These are phyloP conservation scores for Naganishia liquefaciens DNA, from an alignment of 1,284 basidiomycete species.

Conservation along the genomic window DNA sequence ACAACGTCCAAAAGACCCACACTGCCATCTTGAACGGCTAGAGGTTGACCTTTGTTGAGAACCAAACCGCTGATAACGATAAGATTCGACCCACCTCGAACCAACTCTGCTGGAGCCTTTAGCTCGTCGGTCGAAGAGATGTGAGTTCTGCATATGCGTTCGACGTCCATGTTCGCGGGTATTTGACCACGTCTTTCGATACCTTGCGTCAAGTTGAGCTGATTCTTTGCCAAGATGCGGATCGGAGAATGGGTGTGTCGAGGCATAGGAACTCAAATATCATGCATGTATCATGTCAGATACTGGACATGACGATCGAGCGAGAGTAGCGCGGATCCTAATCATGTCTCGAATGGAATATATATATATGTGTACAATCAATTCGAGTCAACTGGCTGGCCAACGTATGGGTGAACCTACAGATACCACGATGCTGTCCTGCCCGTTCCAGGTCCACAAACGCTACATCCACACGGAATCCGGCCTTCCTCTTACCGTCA, in stretches of 20 bases:
- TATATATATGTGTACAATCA: neutral
- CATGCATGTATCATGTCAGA: neutral
- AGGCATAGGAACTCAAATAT: too few relatives aligned
- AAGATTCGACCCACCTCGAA: conserved; percentile 40
- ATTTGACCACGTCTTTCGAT: neutral
- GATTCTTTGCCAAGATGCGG: neutral
- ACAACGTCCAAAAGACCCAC: conserved; percentile 78
- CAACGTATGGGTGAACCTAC: too few relatives aligned
- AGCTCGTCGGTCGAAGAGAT: conserved; percentile 48
- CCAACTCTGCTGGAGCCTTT: conserved; percentile 43
- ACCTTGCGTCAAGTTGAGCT: neutral
- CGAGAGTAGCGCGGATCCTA: conserved; percentile 5
- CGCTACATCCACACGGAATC: conserved; percentile 47
- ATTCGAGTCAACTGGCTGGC: neutral
- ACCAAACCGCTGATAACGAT: neutral
- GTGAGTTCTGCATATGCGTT: conserved; percentile 47
- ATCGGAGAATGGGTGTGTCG: neutral
- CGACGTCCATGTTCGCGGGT: conserved; percentile 43
- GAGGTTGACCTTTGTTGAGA: conserved; percentile 6
- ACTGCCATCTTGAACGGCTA: conserved; percentile 67
- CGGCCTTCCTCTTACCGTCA: conserved; percentile 43
- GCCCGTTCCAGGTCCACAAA: conserved; percentile 32
- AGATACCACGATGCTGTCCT: neutral
- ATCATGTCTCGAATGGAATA: neutral
- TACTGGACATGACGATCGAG: conserved; percentile 13